Conservation (phyloP, 2,329 filamentous ascomycete species). For the Raffaelea albimanens region DNA sequence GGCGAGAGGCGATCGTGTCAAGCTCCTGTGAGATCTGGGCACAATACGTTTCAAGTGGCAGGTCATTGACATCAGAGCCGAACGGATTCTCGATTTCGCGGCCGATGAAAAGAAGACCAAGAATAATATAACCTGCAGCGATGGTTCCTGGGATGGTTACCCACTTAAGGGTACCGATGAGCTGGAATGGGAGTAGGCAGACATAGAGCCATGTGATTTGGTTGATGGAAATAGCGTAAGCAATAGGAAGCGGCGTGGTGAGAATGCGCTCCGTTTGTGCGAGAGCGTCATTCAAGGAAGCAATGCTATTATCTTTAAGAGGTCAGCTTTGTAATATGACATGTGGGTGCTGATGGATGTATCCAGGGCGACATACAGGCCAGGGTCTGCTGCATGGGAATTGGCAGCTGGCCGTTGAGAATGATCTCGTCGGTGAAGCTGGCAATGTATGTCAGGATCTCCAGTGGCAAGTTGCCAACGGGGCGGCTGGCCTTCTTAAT, state of each 20-base stretch:
- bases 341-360: background rate
- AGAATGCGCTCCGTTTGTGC: slow-evolving; percentile 60
- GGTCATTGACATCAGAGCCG: slow-evolving; percentile 58
- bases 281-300: slow-evolving; percentile 53
- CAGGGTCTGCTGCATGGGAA: slow-evolving; percentile 41
- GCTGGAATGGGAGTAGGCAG: slow-evolving; percentile 62
- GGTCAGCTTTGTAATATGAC: slow-evolving; percentile 15
- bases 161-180: slow-evolving; percentile 49
- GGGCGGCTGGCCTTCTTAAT: slow-evolving; percentile 58
- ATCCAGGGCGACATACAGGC: slow-evolving; percentile 16
- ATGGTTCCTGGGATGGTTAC: slow-evolving; percentile 60
- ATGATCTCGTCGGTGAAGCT: slow-evolving; percentile 50
- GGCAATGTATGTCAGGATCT: slow-evolving; percentile 59
- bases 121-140: slow-evolving; percentile 60
- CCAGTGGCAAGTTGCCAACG: slow-evolving; percentile 63
- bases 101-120: slow-evolving; percentile 57
- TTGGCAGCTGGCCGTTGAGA: slow-evolving; percentile 33
- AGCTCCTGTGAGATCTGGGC: slow-evolving; percentile 54
- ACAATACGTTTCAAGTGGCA: slow-evolving; percentile 56
- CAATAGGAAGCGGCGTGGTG: slow-evolving; percentile 61
- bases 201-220: slow-evolving; percentile 73
- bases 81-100: slow-evolving; percentile 63
- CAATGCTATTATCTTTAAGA: slow-evolving; percentile 29
- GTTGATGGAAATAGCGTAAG: slow-evolving; percentile 64
- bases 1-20: slow-evolving; percentile 48